A percentile compares a stretch with the other conserved stretches of the same genome.
phyloP scores from a whole-genome alignment of 2,329 filamentous ascomycete species.

The Cadophora gregata region DNA sequence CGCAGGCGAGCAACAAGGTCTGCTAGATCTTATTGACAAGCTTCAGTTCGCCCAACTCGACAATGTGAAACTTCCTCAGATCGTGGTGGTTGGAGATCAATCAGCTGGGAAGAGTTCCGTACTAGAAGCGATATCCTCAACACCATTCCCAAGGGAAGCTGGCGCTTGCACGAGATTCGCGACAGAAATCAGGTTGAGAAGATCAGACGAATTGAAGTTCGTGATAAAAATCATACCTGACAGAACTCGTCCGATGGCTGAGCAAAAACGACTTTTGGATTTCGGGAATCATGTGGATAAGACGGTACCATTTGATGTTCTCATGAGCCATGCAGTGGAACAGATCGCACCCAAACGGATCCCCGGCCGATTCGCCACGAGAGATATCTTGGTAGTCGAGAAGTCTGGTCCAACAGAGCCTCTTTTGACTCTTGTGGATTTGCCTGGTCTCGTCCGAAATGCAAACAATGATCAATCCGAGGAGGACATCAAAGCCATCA shows the following conservation, averaged over 20 bases:
- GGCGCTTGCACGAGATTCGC: conserved; percentile 51
- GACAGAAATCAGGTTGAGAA: conserved; percentile 49
- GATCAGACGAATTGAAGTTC: conserved; percentile 24
- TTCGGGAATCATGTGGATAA: conserved; percentile 25
- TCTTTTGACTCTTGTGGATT: conserved; percentile 63
- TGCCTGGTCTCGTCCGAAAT: conserved; percentile 61
- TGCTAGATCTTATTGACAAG: conserved; percentile 29
- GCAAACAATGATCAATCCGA: conserved; percentile 34
- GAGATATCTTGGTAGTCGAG: conserved; percentile 32
- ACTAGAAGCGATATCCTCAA: conserved; percentile 45
- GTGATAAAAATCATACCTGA: conserved; percentile 25
- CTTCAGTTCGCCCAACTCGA: conserved; percentile 29
- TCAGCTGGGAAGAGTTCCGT: conserved; percentile 43
- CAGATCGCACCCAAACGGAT: conserved; percentile 26
- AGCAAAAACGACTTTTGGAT: conserved; percentile 20
- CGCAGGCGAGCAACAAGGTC: conserved; percentile 23
- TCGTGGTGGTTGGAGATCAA: conserved; percentile 48
- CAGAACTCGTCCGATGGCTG: conserved; percentile 21
- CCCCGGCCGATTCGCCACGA: conserved; percentile 25
- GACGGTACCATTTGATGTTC: conserved; percentile 27
- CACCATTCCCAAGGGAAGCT: conserved; percentile 47
- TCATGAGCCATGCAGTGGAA: conserved; percentile 25
- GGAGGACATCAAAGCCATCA: conserved; percentile 52
- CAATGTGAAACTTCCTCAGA: conserved; percentile 29
- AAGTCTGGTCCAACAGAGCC: conserved; percentile 45